Percentiles rank a stretch among this genome's conserved stretches.
Evolutionary conservation across 352 stramenopile genomes (phyloP).

Genomic region (Pythium guiyangense): DNA sequence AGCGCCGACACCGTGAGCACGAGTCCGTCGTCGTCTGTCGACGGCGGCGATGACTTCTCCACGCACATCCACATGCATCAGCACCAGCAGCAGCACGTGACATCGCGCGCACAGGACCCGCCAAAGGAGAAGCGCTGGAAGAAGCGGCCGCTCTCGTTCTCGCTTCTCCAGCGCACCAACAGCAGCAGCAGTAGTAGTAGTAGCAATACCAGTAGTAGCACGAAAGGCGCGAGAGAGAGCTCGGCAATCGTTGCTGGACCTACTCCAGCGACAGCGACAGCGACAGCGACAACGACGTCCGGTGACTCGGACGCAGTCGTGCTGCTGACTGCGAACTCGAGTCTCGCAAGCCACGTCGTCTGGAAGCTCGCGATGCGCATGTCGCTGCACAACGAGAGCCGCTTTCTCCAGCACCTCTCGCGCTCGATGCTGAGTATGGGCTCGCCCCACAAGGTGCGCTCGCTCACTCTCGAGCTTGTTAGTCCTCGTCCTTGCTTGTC

Average conservation of each 20-base stretch:
- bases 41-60: conserved; percentile 10
- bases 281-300: not conserved
- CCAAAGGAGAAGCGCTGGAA: conserved; percentile 4
- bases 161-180: conserved; percentile 4
- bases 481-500: not conserved
- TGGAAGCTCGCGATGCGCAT: conserved; percentile 62
- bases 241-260: not conserved
- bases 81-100: conserved; percentile 1
- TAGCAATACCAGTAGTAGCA: not conserved
- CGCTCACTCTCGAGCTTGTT: not conserved
- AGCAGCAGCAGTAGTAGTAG: not conserved
- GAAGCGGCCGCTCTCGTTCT: conserved; percentile 12
- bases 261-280: not conserved
- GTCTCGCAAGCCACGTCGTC: conserved; percentile 49
- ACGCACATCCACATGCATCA: not conserved
- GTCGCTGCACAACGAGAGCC: conserved; percentile 62
- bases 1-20: conserved; percentile 18
- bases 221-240: not conserved
- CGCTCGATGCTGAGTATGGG: conserved; percentile 53
- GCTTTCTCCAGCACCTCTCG: conserved; percentile 62
- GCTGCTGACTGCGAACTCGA: conserved; percentile 7
- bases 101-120: not conserved
- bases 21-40: conserved; percentile 12
- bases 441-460: conserved; percentile 37
- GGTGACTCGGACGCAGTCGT: conserved; percentile 8